Evolutionary conservation across 1,284 basidiomycete genomes (phyloP).

Genomic region (Peniophora sp.): DNA sequence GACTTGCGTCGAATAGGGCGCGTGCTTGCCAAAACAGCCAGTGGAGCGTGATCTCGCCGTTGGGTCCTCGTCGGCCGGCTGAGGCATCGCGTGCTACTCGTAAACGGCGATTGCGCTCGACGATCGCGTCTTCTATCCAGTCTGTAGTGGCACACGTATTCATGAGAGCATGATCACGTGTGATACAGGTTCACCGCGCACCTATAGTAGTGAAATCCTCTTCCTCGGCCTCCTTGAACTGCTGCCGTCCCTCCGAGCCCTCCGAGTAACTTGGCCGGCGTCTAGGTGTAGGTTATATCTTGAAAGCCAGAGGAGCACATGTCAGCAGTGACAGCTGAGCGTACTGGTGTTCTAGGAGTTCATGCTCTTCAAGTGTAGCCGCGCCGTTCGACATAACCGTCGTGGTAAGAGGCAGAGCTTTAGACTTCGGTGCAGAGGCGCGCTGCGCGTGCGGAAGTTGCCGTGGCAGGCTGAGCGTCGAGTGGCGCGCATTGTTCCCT

Average conservation of each 20-base stretch:
- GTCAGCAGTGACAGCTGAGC: too few relatives aligned
- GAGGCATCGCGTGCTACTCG: slow-evolving; percentile 45
- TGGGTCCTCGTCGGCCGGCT: slow-evolving; percentile 40
- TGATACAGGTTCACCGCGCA: slow-evolving; percentile 21
- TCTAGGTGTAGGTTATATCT: slow-evolving; percentile 4
- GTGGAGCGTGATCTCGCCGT: slow-evolving; percentile 39
- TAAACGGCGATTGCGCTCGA: slow-evolving; percentile 74
- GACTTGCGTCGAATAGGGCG: slow-evolving; percentile 40
- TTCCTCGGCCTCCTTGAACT: slow-evolving; percentile 19
- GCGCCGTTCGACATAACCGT: too few relatives aligned
- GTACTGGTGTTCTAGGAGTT: too few relatives aligned
- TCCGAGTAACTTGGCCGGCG: background rate
- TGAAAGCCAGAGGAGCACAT: slow-evolving; percentile 8
- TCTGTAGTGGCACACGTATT: slow-evolving; percentile 47
- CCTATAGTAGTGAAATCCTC: slow-evolving; percentile 83
- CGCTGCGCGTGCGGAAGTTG: too few relatives aligned
- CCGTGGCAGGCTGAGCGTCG: too few relatives aligned
- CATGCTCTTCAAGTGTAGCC: too few relatives aligned
- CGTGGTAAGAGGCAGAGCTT: too few relatives aligned
- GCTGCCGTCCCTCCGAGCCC: too few relatives aligned
- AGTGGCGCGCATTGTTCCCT: too few relatives aligned
- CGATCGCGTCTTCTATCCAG: slow-evolving; percentile 92
- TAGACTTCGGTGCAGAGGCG: too few relatives aligned
- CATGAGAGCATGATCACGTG: slow-evolving; percentile 6
- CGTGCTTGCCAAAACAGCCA: slow-evolving; percentile 62